Evolutionary conservation across 2,329 filamentous ascomycete genomes (phyloP).

Genomic region (Emergomyces orientalis): DNA sequence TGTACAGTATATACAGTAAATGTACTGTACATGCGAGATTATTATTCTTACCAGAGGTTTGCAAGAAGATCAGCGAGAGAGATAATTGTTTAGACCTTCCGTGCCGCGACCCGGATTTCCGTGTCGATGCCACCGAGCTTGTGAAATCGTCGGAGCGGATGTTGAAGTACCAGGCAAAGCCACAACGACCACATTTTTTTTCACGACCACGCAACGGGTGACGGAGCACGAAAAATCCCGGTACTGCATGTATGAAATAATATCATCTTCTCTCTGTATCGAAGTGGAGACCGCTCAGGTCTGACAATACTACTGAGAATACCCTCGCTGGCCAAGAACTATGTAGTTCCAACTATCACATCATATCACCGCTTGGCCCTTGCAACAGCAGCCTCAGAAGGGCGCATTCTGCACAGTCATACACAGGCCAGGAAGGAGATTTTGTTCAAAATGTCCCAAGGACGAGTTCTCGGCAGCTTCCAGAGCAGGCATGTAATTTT

Average conservation of each 20-base stretch:
- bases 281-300: neutral
- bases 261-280: neutral
- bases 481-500: no score
- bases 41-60: no score
- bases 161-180: neutral
- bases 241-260: neutral
- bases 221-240: neutral
- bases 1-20: no score
- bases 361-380: neutral
- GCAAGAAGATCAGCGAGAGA: no score
- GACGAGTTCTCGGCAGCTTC: no score
- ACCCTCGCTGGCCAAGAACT: neutral
- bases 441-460: no score
- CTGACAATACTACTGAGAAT: no score
- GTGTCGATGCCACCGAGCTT: neutral
- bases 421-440: no score
- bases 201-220: neutral
- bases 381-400: neutral
- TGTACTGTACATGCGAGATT: no score
- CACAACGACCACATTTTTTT: neutral
- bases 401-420: neutral
- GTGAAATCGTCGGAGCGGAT: constrained; percentile 1
- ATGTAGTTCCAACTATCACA: neutral
- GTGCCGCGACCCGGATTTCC: neutral
- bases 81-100: neutral